Conservation (phyloP, 1,284 basidiomycete species). For the Malassezia arunalokei region DNA sequence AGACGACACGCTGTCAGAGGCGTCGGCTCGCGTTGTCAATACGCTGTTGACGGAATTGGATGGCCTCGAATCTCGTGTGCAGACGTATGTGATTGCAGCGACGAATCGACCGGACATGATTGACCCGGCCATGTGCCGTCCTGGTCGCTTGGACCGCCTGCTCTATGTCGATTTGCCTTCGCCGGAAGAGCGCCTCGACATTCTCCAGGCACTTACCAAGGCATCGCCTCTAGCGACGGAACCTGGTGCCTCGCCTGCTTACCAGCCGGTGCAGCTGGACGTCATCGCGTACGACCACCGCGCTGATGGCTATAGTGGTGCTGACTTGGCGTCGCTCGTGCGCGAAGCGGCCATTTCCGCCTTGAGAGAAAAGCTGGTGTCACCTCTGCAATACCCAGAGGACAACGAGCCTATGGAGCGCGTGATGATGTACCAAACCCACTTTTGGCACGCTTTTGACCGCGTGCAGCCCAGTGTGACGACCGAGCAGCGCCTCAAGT, state of each 20-base stretch:
- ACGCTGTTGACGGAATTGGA: slow-evolving; percentile 92
- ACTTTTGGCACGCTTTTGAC: slow-evolving; percentile 12
- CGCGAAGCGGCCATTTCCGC: slow-evolving; percentile 71
- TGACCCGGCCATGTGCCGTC: slow-evolving; percentile 94
- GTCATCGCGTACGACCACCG: slow-evolving; percentile 24
- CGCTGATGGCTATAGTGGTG: slow-evolving; percentile 39
- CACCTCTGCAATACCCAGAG: slow-evolving; percentile 10
- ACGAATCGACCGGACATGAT: slow-evolving; percentile 99
- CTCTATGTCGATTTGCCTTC: slow-evolving; percentile 86
- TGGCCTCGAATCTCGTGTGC: slow-evolving; percentile 65
- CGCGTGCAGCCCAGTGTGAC: slow-evolving; percentile 16
- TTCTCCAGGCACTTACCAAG: slow-evolving; percentile 54
- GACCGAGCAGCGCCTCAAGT: slow-evolving; percentile 12
- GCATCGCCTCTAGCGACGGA: slow-evolving; percentile 59
- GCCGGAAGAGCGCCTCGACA: slow-evolving; percentile 67
- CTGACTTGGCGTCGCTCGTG: slow-evolving; percentile 40
- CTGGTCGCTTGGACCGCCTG: slow-evolving; percentile 86
- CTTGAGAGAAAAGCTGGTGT: slow-evolving; percentile 52
- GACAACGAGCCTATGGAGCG: not conserved
- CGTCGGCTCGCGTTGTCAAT: slow-evolving; percentile 91
- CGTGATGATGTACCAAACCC: slow-evolving; percentile 9
- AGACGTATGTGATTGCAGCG: slow-evolving; percentile 94
- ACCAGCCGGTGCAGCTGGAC: slow-evolving; percentile 25
- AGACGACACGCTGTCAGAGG: slow-evolving; percentile 82
- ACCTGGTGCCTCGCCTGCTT: slow-evolving; percentile 48